These are phyloP conservation scores for Hypoxylon sp. DNA, from an alignment of 2,329 filamentous ascomycete species.

Conservation along the genomic window DNA sequence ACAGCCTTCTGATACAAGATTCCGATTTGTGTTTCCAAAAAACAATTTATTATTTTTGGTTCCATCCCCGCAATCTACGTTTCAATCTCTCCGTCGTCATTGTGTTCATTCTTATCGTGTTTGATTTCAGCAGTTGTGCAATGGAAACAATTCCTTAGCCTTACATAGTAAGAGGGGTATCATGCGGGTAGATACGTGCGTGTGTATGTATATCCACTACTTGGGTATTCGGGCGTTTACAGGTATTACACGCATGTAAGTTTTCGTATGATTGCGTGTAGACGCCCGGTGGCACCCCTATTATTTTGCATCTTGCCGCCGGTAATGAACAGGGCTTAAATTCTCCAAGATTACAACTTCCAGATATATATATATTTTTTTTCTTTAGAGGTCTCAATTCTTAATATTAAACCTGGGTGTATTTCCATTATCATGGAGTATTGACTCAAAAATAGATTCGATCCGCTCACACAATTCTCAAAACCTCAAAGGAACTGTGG, in stretches of 20 bases:
- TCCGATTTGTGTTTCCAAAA: slow-evolving; percentile 41
- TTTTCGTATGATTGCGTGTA: slow-evolving; percentile 5
- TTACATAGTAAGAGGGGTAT: neutral
- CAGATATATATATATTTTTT: neutral
- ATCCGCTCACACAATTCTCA: slow-evolving; percentile 8
- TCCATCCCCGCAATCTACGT: slow-evolving; percentile 38
- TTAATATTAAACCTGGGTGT: neutral
- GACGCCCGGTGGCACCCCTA: slow-evolving; percentile 24
- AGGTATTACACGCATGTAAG: neutral
- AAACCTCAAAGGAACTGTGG: slow-evolving; percentile 17
- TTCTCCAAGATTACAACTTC: neutral
- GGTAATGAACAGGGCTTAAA: slow-evolving; percentile 2
- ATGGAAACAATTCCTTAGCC: slow-evolving; percentile 32
- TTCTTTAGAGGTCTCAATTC: neutral
- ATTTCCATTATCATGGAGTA: slow-evolving; percentile 10
- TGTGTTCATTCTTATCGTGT: slow-evolving; percentile 3
- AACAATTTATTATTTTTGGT: slow-evolving; percentile 41
- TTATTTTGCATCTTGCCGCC: slow-evolving; percentile 31
- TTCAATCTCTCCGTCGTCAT: slow-evolving; percentile 38
- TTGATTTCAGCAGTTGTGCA: slow-evolving; percentile 5
- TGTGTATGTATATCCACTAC: neutral
- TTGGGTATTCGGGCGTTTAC: neutral
- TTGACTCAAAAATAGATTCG: slow-evolving; percentile 18
- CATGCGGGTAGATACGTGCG: slow-evolving; percentile 4
- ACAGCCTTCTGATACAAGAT: slow-evolving; percentile 45